Evolutionary conservation across 352 stramenopile genomes (phyloP).

Genomic region (Phytophthora sp.): DNA sequence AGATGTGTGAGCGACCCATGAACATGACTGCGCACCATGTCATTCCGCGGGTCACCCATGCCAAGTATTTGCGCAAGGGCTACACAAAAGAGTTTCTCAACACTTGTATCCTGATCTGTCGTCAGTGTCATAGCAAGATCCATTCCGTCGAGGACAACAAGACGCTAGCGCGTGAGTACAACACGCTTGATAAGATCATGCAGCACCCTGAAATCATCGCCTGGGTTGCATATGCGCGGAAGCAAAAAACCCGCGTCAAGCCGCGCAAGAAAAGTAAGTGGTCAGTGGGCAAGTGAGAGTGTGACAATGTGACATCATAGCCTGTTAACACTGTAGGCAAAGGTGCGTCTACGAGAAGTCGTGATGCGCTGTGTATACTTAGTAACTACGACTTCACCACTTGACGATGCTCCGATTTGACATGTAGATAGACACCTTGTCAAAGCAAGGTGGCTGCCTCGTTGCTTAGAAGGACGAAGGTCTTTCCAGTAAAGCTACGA

Average conservation of each 20-base stretch:
- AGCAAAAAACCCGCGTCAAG: slow-evolving; percentile 83
- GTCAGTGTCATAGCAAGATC: slow-evolving; percentile 92
- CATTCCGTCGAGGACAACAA: slow-evolving; percentile 91
- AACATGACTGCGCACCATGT: slow-evolving; percentile 94
- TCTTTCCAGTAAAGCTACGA: no score
- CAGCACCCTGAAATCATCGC: slow-evolving; percentile 83
- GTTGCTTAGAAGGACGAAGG: no score
- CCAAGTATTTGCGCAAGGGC: slow-evolving; percentile 80
- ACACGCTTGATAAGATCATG: slow-evolving; percentile 93
- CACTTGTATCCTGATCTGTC: slow-evolving; percentile 90
- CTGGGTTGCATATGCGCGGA: slow-evolving; percentile 91
- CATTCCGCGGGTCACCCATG: slow-evolving; percentile 88
- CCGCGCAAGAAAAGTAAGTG: slow-evolving; percentile 69
- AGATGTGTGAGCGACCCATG: slow-evolving; percentile 92
- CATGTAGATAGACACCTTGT: no score
- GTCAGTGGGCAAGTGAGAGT: slow-evolving; percentile 51
- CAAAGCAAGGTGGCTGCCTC: no score
- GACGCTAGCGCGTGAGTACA: slow-evolving; percentile 90
- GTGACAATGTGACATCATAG: no score
- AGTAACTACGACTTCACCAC: no score
- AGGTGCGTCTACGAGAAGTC: no score
- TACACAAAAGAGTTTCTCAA: slow-evolving; percentile 83
- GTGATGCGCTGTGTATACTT: no score
- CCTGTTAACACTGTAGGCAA: no score
- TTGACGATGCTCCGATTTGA: no score